phyloP scores from a whole-genome alignment of 331 rosid genomes.

The Quercus phellos region DNA sequence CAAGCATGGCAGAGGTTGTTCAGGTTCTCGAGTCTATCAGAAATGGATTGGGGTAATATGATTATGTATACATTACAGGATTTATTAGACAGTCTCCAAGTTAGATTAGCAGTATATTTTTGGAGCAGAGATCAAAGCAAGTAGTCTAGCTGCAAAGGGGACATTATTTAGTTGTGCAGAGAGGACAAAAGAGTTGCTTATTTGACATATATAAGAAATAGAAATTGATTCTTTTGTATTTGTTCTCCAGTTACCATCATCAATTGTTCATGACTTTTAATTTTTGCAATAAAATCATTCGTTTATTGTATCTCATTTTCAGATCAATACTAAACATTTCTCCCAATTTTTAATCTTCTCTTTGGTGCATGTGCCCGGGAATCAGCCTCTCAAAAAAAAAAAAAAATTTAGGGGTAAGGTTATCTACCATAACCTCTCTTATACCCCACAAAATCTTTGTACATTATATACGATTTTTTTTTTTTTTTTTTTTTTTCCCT shows the following conservation, averaged over 20 bases:
- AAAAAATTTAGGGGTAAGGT: too few species aligned
- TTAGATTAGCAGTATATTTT: slow-evolving; percentile 16
- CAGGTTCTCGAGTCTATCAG: slow-evolving; percentile 96
- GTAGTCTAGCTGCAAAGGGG: slow-evolving; percentile 8
- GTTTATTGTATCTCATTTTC: slow-evolving; percentile 31
- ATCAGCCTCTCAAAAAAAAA: too few species aligned
- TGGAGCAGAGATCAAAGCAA: slow-evolving; percentile 1
- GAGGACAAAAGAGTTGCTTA: slow-evolving; percentile 5
- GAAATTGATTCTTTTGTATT: slow-evolving; percentile 45
- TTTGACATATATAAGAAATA: slow-evolving; percentile 20
- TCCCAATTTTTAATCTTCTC: background rate
- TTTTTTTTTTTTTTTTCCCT: too few species aligned
- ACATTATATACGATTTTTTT: too few species aligned
- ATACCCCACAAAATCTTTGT: too few species aligned
- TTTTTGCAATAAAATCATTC: slow-evolving; percentile 47
- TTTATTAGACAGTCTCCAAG: background rate
- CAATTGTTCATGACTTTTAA: slow-evolving; percentile 30
- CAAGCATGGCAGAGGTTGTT: slow-evolving; percentile 97
- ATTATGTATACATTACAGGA: background rate
- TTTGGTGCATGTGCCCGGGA: too few species aligned
- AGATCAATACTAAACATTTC: slow-evolving; percentile 1
- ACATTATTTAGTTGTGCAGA: slow-evolving; percentile 22
- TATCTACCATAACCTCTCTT: too few species aligned
- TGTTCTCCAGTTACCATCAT: slow-evolving; percentile 38
- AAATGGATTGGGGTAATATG: slow-evolving; percentile 67